Evolutionary conservation across 2,329 filamentous ascomycete genomes (phyloP).

Genomic region (Phyllosticta capitalensis): DNA sequence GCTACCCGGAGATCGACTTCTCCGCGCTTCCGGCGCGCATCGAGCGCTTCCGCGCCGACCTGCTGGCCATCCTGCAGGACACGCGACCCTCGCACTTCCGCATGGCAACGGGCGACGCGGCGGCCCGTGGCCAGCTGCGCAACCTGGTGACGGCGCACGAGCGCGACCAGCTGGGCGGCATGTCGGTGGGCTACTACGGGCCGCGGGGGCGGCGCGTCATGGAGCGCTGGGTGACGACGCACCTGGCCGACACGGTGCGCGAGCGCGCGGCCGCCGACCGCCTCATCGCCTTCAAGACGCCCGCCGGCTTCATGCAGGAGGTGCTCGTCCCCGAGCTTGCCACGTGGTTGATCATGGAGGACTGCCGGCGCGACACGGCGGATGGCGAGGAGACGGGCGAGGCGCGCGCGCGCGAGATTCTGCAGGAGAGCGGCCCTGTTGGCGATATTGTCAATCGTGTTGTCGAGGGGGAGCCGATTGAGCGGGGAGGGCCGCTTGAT

Average conservation of each 20-base stretch:
- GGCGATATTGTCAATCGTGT: conserved; percentile 62
- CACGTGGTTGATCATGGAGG: conserved; percentile 47
- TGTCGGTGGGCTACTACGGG: conserved; percentile 72
- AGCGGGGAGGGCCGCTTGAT: no score
- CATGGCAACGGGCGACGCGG: conserved; percentile 43
- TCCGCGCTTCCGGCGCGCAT: conserved; percentile 50
- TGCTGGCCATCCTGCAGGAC: conserved; percentile 54
- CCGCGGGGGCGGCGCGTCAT: conserved; percentile 62
- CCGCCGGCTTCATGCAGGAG: conserved; percentile 27
- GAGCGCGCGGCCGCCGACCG: conserved; percentile 17
- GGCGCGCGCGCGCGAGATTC: conserved; percentile 43
- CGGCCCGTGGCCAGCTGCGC: conserved; percentile 49
- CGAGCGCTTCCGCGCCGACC: conserved; percentile 41
- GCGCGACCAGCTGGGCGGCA: conserved; percentile 37
- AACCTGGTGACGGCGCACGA: conserved; percentile 47
- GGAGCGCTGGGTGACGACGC: conserved; percentile 37
- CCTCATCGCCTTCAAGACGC: conserved; percentile 20
- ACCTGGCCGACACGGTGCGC: conserved; percentile 21
- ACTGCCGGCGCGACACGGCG: conserved; percentile 47
- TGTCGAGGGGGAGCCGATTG: conserved; percentile 40
- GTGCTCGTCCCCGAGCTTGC: conserved; percentile 64
- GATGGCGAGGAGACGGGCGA: conserved; percentile 33
- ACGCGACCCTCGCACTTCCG: conserved; percentile 50
- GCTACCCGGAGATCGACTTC: conserved; percentile 69
- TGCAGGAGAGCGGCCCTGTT: conserved; percentile 57